Evolutionary conservation across 208 protist species (phyloP).

Genomic region (Leishmania mexicana): DNA sequence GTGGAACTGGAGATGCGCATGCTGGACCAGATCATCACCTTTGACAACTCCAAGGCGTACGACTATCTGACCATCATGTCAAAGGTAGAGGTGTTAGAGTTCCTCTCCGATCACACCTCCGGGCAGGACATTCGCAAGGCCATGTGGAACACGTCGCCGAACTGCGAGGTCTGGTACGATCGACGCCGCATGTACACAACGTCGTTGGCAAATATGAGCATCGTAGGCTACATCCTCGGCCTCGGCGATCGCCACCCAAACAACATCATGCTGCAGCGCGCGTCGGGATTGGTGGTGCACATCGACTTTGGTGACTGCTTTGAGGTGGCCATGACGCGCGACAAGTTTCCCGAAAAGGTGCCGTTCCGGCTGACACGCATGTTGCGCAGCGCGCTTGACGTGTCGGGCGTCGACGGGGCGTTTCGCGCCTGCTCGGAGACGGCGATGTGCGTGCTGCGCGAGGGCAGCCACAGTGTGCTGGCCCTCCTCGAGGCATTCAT

Average conservation of each 20-base stretch:
- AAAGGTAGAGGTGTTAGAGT: conserved; percentile 95
- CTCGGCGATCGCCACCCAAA: conserved; percentile 99
- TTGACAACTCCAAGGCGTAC: conserved; percentile 84
- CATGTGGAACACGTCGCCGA: conserved; percentile 96
- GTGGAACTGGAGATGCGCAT: conserved; percentile 85
- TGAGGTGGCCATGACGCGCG: conserved; percentile 99
- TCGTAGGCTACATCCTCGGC: conserved; percentile 98
- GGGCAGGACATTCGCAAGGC: conserved; percentile 96
- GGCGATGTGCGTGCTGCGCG: conserved; percentile 97
- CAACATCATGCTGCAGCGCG: conserved; percentile 99
- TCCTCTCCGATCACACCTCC: conserved; percentile 94
- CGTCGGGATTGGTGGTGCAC: conserved; percentile 98
- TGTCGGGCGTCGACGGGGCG: conserved; percentile 98
- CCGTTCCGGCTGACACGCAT: conserved; percentile 99
- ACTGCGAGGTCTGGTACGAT: conserved; percentile 98
- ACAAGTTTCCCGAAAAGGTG: conserved; percentile 99
- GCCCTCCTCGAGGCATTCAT: conserved; percentile 99
- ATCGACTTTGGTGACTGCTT: conserved; percentile 99
- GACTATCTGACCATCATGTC: conserved; percentile 86
- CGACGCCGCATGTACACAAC: conserved; percentile 98
- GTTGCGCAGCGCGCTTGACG: conserved; percentile 99
- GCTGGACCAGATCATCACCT: conserved; percentile 82
- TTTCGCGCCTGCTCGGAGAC: conserved; percentile 97
- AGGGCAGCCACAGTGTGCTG: conserved; percentile 98
- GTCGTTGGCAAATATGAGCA: conserved; percentile 98